phyloP scores from a whole-genome alignment of 2,329 filamentous ascomycete species.

The Fusarium citri region DNA sequence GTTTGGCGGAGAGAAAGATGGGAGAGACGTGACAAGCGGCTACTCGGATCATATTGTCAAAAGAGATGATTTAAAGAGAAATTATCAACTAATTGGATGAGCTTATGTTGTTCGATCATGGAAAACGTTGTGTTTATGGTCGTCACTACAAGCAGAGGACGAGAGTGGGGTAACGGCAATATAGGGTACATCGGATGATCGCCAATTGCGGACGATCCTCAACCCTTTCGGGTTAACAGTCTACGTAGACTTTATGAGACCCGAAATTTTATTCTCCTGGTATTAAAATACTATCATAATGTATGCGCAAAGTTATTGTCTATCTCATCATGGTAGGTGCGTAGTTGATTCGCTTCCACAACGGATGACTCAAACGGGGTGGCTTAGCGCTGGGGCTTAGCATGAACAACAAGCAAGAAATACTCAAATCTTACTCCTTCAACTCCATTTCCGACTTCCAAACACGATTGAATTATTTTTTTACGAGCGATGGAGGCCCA shows the following conservation, averaged over 20 bases:
- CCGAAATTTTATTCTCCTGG: too few species aligned
- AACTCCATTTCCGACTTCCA: too few species aligned
- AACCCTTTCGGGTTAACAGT: background rate
- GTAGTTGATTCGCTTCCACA: background rate
- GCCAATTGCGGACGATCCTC: background rate
- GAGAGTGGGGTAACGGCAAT: slow-evolving; percentile 13
- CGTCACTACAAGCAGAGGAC: too few species aligned
- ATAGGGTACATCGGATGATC: background rate
- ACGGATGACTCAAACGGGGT: background rate
- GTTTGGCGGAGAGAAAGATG: slow-evolving; percentile 58
- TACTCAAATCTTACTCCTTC: background rate
- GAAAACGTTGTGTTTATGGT: too few species aligned
- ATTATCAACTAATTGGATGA: too few species aligned
- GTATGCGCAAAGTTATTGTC: too few species aligned
- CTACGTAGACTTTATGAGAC: too few species aligned
- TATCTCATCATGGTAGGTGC: too few species aligned
- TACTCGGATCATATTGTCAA: slow-evolving; percentile 41
- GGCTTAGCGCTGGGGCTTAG: background rate
- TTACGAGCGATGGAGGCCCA: background rate
- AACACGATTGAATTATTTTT: too few species aligned
- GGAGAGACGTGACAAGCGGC: slow-evolving; percentile 56
- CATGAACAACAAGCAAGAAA: accelerated
- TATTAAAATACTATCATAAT: too few species aligned
- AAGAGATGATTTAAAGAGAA: too few species aligned
- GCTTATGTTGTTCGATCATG: accelerated